Base-by-base conservation (phyloP, 1,139 yeast species). In the Yamadazyma pseudoaaseri region DNA sequence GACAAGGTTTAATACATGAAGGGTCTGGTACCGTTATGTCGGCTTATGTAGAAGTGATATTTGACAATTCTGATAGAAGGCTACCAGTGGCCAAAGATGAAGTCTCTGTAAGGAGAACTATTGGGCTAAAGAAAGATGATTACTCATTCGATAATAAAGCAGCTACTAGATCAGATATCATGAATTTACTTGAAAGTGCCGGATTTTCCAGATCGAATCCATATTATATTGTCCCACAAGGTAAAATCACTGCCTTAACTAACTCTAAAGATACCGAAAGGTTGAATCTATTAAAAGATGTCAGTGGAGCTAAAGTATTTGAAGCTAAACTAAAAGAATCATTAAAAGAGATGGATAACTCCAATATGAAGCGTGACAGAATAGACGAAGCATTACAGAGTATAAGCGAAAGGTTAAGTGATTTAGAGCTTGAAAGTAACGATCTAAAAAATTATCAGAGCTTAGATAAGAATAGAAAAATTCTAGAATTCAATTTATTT, bases 201-300 rank as follows among this genome's bases (percentile, higher is more conserved):
- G 98, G 98, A 0, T 89, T 92, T 52, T 85, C 96, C 1, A 73
- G 86, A 39, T 81, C 90, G 3, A 90, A 89, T 45, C 97, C 97
- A 0, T 92, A 90, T 58, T 92, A 92, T 57, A 90, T 92, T 48
- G 98, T 92, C 3, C 98, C 98, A 1, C 99, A 92, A 58, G 99
- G 99, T 11, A 73, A 86, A 48, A 86, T 89, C 48, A 81, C 90
- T 0, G 73, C 84, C 1, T 68, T 92, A 40, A 92, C 98, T 0
- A 89, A 89, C 53, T 92, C 97, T 1, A 84, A 85, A 47, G 96
- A 89, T 54, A 55, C 75, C 3, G 97, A 90, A 52, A 72, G 97
- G 40, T 66, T 92, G 38, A 72, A 78, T 20, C 64, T 90, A 27
- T 65, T 92, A 44, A 89, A 92, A 48, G 96, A 89, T 52, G 96